Percentiles rank a stretch among this genome's conserved stretches.
phyloP scores from a whole-genome alignment of 2,329 filamentous ascomycete genomes.

The Colletotrichum higginsianum region DNA sequence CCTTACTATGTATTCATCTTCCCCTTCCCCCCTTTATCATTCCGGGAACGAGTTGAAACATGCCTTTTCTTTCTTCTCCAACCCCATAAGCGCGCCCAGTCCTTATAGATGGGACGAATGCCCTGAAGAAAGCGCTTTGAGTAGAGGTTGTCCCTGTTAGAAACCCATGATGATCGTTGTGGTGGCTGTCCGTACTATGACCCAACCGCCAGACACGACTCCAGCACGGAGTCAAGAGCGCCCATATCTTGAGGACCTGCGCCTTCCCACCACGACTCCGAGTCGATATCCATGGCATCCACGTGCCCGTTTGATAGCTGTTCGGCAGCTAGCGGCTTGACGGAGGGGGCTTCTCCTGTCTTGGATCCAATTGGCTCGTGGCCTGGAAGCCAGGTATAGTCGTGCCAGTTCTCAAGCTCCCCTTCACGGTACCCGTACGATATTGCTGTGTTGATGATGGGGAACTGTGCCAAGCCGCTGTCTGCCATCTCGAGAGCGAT shows the following conservation, averaged over 20 bases:
- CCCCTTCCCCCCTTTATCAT: background rate
- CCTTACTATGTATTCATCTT: background rate
- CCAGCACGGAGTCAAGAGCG: slow-evolving; percentile 69
- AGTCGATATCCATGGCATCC: slow-evolving; percentile 74
- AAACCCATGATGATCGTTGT: slow-evolving; percentile 15
- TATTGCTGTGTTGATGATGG: slow-evolving; percentile 79
- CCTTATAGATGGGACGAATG: slow-evolving; percentile 22
- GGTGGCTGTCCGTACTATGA: slow-evolving; percentile 45
- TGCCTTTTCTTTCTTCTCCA: slow-evolving; percentile 23
- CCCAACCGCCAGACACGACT: slow-evolving; percentile 67
- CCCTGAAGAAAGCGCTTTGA: slow-evolving; percentile 28
- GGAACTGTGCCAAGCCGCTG: slow-evolving; percentile 82
- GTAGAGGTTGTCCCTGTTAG: slow-evolving; percentile 26
- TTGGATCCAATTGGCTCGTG: slow-evolving; percentile 27
- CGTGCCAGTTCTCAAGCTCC: slow-evolving; percentile 78
- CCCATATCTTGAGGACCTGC: slow-evolving; percentile 66
- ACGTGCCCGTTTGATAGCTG: slow-evolving; percentile 64
- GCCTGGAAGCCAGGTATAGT: slow-evolving; percentile 68
- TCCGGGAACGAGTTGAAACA: background rate
- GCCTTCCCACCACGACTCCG: slow-evolving; percentile 73
- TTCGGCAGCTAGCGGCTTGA: slow-evolving; percentile 50
- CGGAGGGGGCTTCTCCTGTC: slow-evolving; percentile 48
- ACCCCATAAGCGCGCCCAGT: slow-evolving; percentile 33
- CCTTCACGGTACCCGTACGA: slow-evolving; percentile 81
- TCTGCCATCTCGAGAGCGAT: slow-evolving; percentile 84